Conservation (phyloP, 352 stramenopile genomes). For the Phytopythium chamaehyphon region DNA sequence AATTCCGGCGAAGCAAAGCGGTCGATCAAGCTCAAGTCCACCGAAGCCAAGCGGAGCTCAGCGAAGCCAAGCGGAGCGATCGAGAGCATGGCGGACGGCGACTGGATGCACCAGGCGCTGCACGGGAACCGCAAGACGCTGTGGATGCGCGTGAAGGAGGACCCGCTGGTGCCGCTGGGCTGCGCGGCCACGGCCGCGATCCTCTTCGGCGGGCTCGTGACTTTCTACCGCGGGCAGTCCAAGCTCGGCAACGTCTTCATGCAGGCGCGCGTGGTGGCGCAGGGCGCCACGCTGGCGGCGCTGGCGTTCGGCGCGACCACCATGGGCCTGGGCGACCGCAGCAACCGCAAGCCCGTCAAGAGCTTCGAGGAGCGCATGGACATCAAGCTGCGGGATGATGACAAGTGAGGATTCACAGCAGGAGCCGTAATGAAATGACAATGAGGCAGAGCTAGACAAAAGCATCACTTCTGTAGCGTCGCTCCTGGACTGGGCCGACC, state of each 20-base stretch:
- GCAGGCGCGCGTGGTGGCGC: slow-evolving; percentile 69
- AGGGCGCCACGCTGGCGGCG: slow-evolving; percentile 67
- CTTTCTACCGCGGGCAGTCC: slow-evolving; percentile 68
- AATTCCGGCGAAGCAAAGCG: slow-evolving; percentile 2
- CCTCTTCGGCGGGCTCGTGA: slow-evolving; percentile 60
- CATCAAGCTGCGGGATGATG: slow-evolving; percentile 42
- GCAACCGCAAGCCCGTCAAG: slow-evolving; percentile 8
- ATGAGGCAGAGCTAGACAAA: slow-evolving; percentile 2
- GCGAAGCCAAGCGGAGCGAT: no score
- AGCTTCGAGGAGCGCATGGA: slow-evolving; percentile 72
- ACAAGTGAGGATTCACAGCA: slow-evolving; percentile 14
- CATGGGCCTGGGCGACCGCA: not conserved
- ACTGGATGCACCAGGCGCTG: slow-evolving; percentile 57
- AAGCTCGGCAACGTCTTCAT: slow-evolving; percentile 83
- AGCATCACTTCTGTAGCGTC: not conserved
- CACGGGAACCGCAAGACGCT: slow-evolving; percentile 57
- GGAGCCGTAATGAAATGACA: not conserved
- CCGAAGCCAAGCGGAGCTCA: no score
- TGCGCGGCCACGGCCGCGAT: slow-evolving; percentile 59
- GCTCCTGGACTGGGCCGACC: no score
- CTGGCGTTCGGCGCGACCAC: slow-evolving; percentile 35
- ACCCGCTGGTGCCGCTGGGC: slow-evolving; percentile 73
- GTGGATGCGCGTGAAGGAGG: slow-evolving; percentile 58
- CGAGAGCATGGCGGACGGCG: not conserved
- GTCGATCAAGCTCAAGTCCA: no score